Evolutionary conservation across 2,329 filamentous ascomycete species (phyloP).

Genomic region (Huntiella bhutanensis): DNA sequence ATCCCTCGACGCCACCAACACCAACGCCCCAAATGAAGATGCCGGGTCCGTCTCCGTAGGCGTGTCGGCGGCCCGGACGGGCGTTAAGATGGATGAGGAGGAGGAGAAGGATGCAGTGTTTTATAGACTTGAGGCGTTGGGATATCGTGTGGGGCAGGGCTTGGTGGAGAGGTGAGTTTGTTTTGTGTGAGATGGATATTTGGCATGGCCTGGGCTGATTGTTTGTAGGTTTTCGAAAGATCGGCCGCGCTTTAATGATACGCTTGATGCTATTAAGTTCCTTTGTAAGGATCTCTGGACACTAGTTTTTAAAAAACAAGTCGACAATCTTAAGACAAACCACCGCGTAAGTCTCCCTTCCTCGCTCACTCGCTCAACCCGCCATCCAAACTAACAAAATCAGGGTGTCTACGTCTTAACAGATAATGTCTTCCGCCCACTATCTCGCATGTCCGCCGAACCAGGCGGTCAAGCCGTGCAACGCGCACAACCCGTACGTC

Average conservation of each 20-base stretch:
- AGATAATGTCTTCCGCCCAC: constrained; percentile 76
- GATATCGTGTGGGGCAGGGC: constrained; percentile 83
- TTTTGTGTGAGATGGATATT: too few species aligned
- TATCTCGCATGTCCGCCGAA: constrained; percentile 76
- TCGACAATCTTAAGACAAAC: constrained; percentile 97
- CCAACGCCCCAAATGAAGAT: constrained; percentile 11
- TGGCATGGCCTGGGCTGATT: not conserved
- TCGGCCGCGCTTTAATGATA: constrained; percentile 73
- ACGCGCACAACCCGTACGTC: constrained; percentile 58
- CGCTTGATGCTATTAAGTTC: constrained; percentile 93
- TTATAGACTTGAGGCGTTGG: constrained; percentile 62
- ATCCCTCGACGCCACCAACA: constrained; percentile 15
- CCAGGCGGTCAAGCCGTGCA: constrained; percentile 51
- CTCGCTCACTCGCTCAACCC: not conserved
- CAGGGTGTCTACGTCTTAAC: constrained; percentile 91
- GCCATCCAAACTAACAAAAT: not conserved
- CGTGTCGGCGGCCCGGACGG: constrained; percentile 13
- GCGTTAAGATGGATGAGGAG: constrained; percentile 45
- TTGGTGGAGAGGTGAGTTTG: constrained; percentile 59
- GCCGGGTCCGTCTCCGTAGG: constrained; percentile 11
- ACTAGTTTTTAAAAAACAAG: constrained; percentile 84
- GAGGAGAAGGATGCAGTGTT: constrained; percentile 73
- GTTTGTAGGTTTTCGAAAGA: constrained; percentile 54
- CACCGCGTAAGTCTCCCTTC: constrained; percentile 43
- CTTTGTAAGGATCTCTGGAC: constrained; percentile 97